phyloP scores from a whole-genome alignment of 345 rosid genomes.

The Abelmoschus esculentus region DNA sequence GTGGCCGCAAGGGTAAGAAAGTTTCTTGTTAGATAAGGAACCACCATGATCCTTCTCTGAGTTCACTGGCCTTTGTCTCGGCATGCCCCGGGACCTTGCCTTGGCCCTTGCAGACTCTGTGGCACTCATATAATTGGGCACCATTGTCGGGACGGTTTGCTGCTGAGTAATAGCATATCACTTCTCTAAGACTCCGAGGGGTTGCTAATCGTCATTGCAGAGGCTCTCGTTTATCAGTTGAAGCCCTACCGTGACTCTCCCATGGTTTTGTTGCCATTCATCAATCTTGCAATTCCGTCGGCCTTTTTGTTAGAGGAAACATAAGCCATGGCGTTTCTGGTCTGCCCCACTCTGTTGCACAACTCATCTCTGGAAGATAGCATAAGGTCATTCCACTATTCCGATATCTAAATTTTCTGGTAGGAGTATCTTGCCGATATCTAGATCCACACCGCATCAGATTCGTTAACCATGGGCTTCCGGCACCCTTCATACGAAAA shows the following conservation, averaged over 20 bases:
- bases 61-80: slow-evolving; percentile 52
- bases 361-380: no score
- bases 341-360: no score
- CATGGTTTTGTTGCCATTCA: no score
- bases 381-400: no score
- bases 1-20: no score
- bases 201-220: slow-evolving; percentile 54
- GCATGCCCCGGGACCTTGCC: slow-evolving; percentile 62
- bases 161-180: slow-evolving; percentile 24
- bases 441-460: slow-evolving; percentile 39
- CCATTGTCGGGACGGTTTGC: slow-evolving; percentile 36
- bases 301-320: no score
- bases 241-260: no score
- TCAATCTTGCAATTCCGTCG: no score
- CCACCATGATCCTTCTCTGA: slow-evolving; percentile 36
- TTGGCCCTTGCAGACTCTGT: slow-evolving; percentile 81
- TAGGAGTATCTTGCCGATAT: slow-evolving; percentile 27
- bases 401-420: no score
- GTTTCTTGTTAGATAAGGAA: background rate
- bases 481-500: slow-evolving; percentile 31
- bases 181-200: slow-evolving; percentile 35
- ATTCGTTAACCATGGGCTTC: slow-evolving; percentile 16
- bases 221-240: slow-evolving; percentile 12
- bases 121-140: slow-evolving; percentile 78
- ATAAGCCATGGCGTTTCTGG: no score